Conservation (phyloP, 2,329 filamentous ascomycete species). For the Uncinocarpus reesii region DNA sequence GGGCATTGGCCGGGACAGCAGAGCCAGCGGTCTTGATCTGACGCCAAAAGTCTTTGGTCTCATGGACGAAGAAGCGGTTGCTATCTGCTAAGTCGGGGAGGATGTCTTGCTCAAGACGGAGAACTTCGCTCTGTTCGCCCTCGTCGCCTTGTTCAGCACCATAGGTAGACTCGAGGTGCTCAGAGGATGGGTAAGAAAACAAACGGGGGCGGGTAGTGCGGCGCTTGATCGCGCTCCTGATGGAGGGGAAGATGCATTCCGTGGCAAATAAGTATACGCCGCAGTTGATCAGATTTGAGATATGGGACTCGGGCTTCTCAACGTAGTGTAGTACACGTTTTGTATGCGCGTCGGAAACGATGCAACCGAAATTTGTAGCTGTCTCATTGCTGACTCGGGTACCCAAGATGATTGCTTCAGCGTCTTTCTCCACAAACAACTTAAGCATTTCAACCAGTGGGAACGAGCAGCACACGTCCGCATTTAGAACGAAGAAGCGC, state of each 20-base stretch:
- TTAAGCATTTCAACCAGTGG: slow-evolving; percentile 91
- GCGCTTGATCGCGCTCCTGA: slow-evolving; percentile 88
- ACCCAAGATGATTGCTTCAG: slow-evolving; percentile 90
- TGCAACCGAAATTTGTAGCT: slow-evolving; percentile 93
- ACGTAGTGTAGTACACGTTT: slow-evolving; percentile 97
- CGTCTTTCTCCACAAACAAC: slow-evolving; percentile 87
- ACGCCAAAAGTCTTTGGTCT: slow-evolving; percentile 99
- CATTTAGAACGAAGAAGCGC: slow-evolving; percentile 93
- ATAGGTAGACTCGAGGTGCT: slow-evolving; percentile 69
- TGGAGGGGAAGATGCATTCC: slow-evolving; percentile 92
- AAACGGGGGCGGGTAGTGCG: slow-evolving; percentile 83
- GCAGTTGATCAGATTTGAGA: slow-evolving; percentile 98
- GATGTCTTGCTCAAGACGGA: slow-evolving; percentile 94
- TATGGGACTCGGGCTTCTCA: slow-evolving; percentile 95
- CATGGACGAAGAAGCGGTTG: slow-evolving; percentile 96
- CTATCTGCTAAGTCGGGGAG: slow-evolving; percentile 89
- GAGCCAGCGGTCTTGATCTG: slow-evolving; percentile 99
- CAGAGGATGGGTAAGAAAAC: slow-evolving; percentile 88
- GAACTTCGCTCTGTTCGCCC: slow-evolving; percentile 67
- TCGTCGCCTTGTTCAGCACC: slow-evolving; percentile 60
- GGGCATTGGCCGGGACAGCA: slow-evolving; percentile 87
- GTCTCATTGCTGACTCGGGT: slow-evolving; percentile 85
- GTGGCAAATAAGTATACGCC: slow-evolving; percentile 96
- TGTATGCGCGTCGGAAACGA: slow-evolving; percentile 86
- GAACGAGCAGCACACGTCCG: slow-evolving; percentile 98